A percentile compares a stretch with the other conserved stretches of the same genome.
Evolutionary conservation across 208 protist genomes (phyloP).

Genomic region (Willaertia magna): DNA sequence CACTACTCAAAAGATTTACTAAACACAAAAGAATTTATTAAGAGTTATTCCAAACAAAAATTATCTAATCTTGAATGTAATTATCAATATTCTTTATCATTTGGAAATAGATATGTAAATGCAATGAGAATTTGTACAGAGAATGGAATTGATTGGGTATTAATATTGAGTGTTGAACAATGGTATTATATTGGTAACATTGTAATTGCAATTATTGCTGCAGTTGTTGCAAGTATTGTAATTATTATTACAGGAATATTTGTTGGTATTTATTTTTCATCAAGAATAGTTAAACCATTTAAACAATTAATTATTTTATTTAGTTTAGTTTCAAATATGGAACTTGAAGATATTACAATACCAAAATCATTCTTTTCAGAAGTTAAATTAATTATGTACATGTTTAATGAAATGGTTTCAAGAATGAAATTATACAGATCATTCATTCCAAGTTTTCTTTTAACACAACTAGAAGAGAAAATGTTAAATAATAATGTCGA

Average conservation of each 20-base stretch:
- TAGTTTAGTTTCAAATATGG: background rate
- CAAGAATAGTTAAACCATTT: background rate
- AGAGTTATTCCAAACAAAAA: too few species aligned
- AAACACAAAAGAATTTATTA: too few species aligned
- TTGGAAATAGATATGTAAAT: background rate
- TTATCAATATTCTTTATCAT: background rate
- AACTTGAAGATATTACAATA: background rate
- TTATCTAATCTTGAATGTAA: too few species aligned
- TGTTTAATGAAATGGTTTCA: too few species aligned
- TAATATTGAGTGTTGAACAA: background rate
- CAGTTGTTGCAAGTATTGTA: background rate
- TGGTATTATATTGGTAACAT: background rate
- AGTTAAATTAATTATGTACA: too few species aligned
- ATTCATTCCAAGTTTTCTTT: background rate
- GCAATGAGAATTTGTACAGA: background rate
- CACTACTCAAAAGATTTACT: too few species aligned
- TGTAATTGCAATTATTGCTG: background rate
- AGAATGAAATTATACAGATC: background rate
- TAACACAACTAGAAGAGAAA: background rate
- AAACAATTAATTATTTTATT: background rate
- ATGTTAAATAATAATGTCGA: too few species aligned
- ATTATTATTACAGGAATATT: background rate
- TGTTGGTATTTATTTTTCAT: background rate
- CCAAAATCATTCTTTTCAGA: too few species aligned
- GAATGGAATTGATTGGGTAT: background rate